A percentile compares a stretch with the other conserved stretches of the same genome.
These are phyloP conservation scores for Pseudocercospora ulei DNA, from an alignment of 2,329 filamentous ascomycete species.

Conservation along the genomic window DNA sequence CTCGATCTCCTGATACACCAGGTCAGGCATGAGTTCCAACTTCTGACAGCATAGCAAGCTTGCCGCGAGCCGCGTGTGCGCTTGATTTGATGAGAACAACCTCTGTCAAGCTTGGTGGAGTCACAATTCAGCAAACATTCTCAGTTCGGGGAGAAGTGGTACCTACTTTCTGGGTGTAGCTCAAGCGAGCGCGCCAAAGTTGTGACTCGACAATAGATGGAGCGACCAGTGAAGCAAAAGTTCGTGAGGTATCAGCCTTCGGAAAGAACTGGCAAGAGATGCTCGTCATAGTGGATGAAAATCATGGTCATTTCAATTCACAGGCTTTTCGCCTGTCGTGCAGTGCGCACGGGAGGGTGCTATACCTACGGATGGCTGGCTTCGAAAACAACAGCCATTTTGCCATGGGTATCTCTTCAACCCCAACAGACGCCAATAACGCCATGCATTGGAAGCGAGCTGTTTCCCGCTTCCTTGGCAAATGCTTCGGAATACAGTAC, in stretches of 20 bases:
- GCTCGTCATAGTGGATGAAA: slow-evolving; percentile 12
- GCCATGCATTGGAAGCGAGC: slow-evolving; percentile 30
- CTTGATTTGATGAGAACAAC: slow-evolving; percentile 4
- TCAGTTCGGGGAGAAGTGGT: slow-evolving; percentile 5
- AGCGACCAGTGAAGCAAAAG: slow-evolving; percentile 3
- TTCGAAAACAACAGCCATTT: slow-evolving; percentile 29
- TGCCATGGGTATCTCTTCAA: slow-evolving; percentile 23
- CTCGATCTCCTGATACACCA: slow-evolving; percentile 6
- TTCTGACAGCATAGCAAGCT: slow-evolving; percentile 2
- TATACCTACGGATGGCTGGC: slow-evolving; percentile 28
- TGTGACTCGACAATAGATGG: not conserved
- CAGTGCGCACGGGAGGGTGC: slow-evolving; percentile 21
- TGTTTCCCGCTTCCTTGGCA: slow-evolving; percentile 24
- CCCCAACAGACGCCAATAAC: slow-evolving; percentile 28
- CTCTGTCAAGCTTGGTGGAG: slow-evolving; percentile 2
- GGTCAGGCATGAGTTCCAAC: slow-evolving; percentile 1
- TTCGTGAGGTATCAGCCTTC: slow-evolving; percentile 14
- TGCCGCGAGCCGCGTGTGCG: slow-evolving; percentile 1
- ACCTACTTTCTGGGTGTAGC: slow-evolving; percentile 12
- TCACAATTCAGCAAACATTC: slow-evolving; percentile 6
- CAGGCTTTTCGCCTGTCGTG: slow-evolving; percentile 28
- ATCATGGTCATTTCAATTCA: slow-evolving; percentile 24
- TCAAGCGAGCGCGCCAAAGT: not conserved
- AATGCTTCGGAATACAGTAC: slow-evolving; percentile 25
- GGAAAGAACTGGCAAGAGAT: slow-evolving; percentile 19